Conservation (phyloP, 2,329 filamentous ascomycete species). For the Epichloe glyceriae region DNA sequence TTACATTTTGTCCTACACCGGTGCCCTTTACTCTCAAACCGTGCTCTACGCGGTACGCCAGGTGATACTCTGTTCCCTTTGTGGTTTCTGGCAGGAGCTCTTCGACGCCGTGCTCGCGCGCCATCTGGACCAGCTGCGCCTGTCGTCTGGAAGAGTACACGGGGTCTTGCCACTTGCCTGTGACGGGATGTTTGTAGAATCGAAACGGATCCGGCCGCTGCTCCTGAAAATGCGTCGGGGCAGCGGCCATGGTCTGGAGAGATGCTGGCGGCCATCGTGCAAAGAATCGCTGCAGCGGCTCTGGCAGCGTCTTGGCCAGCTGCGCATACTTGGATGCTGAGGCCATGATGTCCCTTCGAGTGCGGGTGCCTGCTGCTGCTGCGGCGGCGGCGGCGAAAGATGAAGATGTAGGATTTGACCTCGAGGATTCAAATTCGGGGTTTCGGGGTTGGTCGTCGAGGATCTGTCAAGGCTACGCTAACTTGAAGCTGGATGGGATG, state of each 20-base stretch:
- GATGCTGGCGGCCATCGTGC: conserved; percentile 69
- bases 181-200: conserved; percentile 62
- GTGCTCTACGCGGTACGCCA: conserved; percentile 60
- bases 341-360: conserved; percentile 17
- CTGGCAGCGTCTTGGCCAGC: conserved; percentile 61
- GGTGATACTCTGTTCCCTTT: conserved; percentile 61
- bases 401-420: not conserved
- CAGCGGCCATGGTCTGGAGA: conserved; percentile 35
- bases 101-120: conserved; percentile 64
- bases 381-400: not conserved
- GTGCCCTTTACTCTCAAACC: conserved; percentile 84
- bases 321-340: conserved; percentile 31
- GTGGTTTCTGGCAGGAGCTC: conserved; percentile 63
- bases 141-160: conserved; percentile 75
- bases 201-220: conserved; percentile 67
- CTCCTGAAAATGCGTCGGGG: conserved; percentile 38
- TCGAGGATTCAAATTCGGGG: not conserved
- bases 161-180: conserved; percentile 73
- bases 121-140: conserved; percentile 81
- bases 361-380: not conserved
- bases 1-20: conserved; percentile 82
- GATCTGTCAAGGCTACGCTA: conserved; percentile 9
- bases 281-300: conserved; percentile 74
- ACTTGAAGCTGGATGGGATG: not conserved
- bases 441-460: not conserved